Base-by-base conservation (phyloP, 805 yeast genomes). In the Pichia paraexigua region DNA sequence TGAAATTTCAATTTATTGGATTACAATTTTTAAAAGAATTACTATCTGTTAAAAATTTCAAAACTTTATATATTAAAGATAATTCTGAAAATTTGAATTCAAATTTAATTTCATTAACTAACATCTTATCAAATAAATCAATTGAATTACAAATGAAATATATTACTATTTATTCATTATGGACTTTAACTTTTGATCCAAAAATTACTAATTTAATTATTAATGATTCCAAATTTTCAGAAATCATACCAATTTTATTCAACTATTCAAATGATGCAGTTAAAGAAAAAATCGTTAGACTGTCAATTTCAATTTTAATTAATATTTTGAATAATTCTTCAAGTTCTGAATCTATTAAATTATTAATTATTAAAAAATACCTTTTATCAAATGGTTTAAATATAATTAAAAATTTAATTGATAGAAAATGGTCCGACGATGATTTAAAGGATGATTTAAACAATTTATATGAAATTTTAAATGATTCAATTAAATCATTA, bases 351-450 rank as follows among this genome's bases (percentile, higher is more conserved):
- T 72, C 65, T 58, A 17, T 30, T 20, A 73, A 71, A 72, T 65
- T 75, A 68, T 54, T 55, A 25, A 74, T 77, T 43, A 73, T 87
- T 55, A 85, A 91, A 60, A 78, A 85, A 48, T 74, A 89, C 43
- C 65, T 86, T 37, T 73, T 87, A 54, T 87, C 85, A 53, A 86
- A 86, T 59, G 94, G 95, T 3, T 74, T 87, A 53, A 77, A 83
- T 49, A 76, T 80, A 10, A 72, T 88, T 53, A 79, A 77, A 59
- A 79, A 83, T 52, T 76, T 94, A 60, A 78, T 82, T 58, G 92
- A 87, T 54, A 76, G 98, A 62, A 94, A 94, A 69, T 91, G 96
- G 84, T 85, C 95, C 7, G 99, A 94, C 66, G 94, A 88, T 56
- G 99, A 94, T 66, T 78, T 94, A 60, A 79, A 86, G 45, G 73